Percentiles rank a stretch among this genome's conserved stretches.
Evolutionary conservation across 2,329 filamentous ascomycete species (phyloP).

Genomic region (Biscogniauxia mediterranea): DNA sequence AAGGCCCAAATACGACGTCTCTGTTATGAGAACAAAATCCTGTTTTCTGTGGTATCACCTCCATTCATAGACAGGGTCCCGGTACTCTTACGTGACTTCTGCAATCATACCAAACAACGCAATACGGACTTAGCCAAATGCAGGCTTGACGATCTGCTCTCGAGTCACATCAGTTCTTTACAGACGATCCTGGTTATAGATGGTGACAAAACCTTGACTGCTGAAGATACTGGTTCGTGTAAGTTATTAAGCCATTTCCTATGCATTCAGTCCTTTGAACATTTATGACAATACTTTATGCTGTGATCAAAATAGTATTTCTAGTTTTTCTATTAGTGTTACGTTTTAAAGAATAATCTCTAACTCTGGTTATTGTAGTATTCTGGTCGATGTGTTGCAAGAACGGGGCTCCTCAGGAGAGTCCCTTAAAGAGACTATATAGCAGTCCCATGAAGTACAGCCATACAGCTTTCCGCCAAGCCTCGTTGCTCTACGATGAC

Average conservation of each 20-base stretch:
- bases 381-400: constrained; percentile 43
- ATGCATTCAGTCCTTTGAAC: too few relatives aligned
- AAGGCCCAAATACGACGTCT: constrained; percentile 39
- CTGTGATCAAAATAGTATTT: too few relatives aligned
- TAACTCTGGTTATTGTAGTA: constrained; percentile 19
- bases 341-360: too few relatives aligned
- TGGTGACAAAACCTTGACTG: constrained; percentile 54
- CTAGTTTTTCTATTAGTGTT: too few relatives aligned
- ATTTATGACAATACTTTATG: too few relatives aligned
- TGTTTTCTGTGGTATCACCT: constrained; percentile 39
- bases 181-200: constrained; percentile 55
- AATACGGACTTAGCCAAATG: constrained; percentile 37
- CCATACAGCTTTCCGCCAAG: constrained; percentile 55
- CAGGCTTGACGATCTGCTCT: constrained; percentile 36
- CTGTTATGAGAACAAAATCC: constrained; percentile 45
- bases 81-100: constrained; percentile 38
- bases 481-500: constrained; percentile 52
- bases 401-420: background rate
- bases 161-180: constrained; percentile 14
- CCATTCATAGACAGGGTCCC: constrained; percentile 19
- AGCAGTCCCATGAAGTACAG: constrained; percentile 46
- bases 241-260: too few relatives aligned
- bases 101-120: constrained; percentile 34
- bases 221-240: constrained; percentile 44
- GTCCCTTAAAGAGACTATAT: constrained; percentile 46